Evolutionary conservation across 106 monocot genomes (phyloP).

Genomic region (Gastrodia elata): DNA sequence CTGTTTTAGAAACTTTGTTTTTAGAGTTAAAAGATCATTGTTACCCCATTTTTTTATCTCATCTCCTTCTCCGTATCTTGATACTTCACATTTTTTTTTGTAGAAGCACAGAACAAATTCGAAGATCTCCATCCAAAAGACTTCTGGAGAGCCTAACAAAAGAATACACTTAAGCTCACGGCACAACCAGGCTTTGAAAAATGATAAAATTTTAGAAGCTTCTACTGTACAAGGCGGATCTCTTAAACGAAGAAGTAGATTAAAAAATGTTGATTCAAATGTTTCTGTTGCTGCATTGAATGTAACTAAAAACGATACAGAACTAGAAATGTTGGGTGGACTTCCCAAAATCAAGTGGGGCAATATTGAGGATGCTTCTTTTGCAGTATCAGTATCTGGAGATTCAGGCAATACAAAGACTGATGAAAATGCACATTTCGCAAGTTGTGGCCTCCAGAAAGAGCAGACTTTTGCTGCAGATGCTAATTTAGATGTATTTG

Average conservation of each 20-base stretch:
- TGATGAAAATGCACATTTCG: slow-evolving; percentile 3
- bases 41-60: background rate
- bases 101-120: slow-evolving; percentile 62
- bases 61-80: background rate
- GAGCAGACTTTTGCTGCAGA: slow-evolving; percentile 2
- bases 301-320: slow-evolving; percentile 11
- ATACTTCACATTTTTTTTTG: slow-evolving; percentile 1
- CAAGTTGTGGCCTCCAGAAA: slow-evolving; percentile 9
- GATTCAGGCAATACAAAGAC: slow-evolving; percentile 14
- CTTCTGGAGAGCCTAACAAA: slow-evolving; percentile 26
- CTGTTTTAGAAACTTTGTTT: background rate
- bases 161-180: slow-evolving; percentile 14
- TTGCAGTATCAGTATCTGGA: slow-evolving; percentile 11
- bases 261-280: slow-evolving; percentile 11
- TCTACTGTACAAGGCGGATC: slow-evolving; percentile 10
- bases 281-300: background rate
- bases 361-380: slow-evolving; percentile 45
- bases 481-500: slow-evolving; percentile 3
- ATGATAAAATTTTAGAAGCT: slow-evolving; percentile 18
- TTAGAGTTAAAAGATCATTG: background rate
- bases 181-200: slow-evolving; percentile 10
- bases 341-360: slow-evolving; percentile 51
- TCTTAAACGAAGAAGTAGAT: slow-evolving; percentile 6
- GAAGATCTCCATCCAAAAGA: slow-evolving; percentile 37
- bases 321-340: slow-evolving; percentile 14